These are phyloP conservation scores for Panus rudis DNA, from an alignment of 768 basidiomycete species.

Conservation along the genomic window DNA sequence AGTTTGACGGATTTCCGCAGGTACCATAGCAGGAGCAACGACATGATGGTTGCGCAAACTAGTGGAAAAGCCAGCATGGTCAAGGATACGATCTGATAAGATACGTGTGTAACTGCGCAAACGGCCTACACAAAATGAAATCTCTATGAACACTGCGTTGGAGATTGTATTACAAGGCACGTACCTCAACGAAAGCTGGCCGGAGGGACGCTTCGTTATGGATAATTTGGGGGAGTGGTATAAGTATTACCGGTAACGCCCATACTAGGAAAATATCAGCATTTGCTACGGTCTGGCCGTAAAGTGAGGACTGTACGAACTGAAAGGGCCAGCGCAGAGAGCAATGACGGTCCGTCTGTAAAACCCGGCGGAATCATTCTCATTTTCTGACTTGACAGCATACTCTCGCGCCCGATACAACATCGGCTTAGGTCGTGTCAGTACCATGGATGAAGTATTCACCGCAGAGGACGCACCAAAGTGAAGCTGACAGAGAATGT, in stretches of 20 bases:
- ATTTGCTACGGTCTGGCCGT: no score
- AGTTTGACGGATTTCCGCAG: constrained; percentile 11
- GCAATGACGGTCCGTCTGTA: constrained; percentile 6
- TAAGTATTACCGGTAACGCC: constrained; percentile 15
- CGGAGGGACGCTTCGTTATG: background rate
- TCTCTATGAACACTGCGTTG: background rate
- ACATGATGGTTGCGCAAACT: constrained; percentile 9
- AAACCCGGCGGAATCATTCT: no score
- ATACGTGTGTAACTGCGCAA: constrained; percentile 12
- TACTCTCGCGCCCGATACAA: constrained; percentile 11
- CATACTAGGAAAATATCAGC: constrained; percentile 9
- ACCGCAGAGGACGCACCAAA: constrained; percentile 5
- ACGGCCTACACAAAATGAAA: constrained; percentile 10
- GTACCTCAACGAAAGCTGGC: constrained; percentile 5
- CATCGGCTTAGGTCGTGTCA: constrained; percentile 8
- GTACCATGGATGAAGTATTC: background rate
- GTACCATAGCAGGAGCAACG: constrained; percentile 6
- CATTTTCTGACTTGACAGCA: no score
- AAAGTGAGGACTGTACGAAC: constrained; percentile 2
- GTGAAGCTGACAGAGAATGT: constrained; percentile 19
- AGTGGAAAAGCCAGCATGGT: constrained; percentile 13
- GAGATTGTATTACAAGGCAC: background rate
- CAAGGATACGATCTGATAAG: constrained; percentile 12
- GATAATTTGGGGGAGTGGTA: constrained; percentile 7
- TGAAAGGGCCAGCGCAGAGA: constrained; percentile 13